Evolutionary conservation across 495 filamentous ascomycete genomes (phyloP).

Genomic region (Podospora pseudopauciseta): DNA sequence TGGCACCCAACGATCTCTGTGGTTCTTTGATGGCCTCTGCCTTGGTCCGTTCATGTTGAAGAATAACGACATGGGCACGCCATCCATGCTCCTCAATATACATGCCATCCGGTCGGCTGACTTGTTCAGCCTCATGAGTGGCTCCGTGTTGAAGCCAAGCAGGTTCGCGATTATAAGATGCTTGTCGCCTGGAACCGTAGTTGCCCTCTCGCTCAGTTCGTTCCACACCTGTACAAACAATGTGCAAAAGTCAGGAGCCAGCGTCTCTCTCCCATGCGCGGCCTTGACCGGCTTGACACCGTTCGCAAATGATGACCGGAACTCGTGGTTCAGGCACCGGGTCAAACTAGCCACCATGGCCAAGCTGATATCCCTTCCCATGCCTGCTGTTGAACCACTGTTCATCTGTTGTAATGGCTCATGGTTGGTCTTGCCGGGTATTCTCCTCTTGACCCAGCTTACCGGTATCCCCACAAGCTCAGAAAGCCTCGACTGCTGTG

Average conservation of each 20-base stretch:
- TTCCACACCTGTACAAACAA: constrained; percentile 26
- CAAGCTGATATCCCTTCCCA: constrained; percentile 9
- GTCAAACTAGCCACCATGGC: constrained; percentile 16
- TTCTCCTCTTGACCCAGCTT: constrained; percentile 1
- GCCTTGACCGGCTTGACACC: constrained; percentile 16
- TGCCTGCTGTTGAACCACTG: background rate
- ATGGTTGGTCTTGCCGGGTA: background rate
- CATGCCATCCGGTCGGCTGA: constrained; percentile 23
- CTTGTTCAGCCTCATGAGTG: constrained; percentile 17
- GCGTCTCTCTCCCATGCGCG: background rate
- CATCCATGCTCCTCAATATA: constrained; percentile 24
- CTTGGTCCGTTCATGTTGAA: constrained; percentile 20
- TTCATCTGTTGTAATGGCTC: constrained; percentile 5
- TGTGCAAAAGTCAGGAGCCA: constrained; percentile 23
- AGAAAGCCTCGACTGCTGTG: background rate
- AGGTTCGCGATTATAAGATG: constrained; percentile 24
- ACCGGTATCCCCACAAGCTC: constrained; percentile 12
- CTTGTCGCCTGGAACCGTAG: constrained; percentile 22
- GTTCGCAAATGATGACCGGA: constrained; percentile 19
- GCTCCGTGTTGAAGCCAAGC: constrained; percentile 22
- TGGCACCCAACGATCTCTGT: constrained; percentile 26
- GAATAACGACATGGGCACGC: constrained; percentile 23
- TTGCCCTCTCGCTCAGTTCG: constrained; percentile 23
- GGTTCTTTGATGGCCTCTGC: constrained; percentile 16
- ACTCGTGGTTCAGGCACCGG: constrained; percentile 15